A percentile compares a stretch with the other conserved stretches of the same genome.
Evolutionary conservation across 257 asterid species (phyloP).

Genomic region (Lavandula angustifolia): DNA sequence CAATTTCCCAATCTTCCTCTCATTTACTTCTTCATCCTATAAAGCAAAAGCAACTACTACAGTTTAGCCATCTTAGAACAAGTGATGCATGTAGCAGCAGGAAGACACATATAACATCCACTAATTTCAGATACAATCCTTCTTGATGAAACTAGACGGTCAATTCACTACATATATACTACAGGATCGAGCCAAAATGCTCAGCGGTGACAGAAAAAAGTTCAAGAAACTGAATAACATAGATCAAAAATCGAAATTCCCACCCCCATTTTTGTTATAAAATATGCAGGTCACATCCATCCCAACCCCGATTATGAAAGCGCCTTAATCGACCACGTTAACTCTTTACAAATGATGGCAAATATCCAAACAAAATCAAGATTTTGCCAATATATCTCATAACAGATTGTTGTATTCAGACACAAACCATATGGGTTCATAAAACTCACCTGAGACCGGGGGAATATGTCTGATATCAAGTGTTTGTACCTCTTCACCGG

Average conservation of each 20-base stretch:
- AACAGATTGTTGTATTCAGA: not conserved
- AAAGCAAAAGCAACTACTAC: slow-evolving; percentile 28
- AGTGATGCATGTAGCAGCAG: slow-evolving; percentile 10
- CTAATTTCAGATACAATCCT: slow-evolving; percentile 12
- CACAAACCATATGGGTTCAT: slow-evolving; percentile 13
- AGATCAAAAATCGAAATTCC: not conserved
- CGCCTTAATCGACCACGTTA: not conserved
- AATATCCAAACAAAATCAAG: not conserved
- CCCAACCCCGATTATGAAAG: slow-evolving; percentile 6
- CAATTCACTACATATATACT: not conserved
- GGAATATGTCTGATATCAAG: slow-evolving; percentile 87
- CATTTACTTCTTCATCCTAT: slow-evolving; percentile 92
- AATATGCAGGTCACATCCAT: slow-evolving; percentile 3
- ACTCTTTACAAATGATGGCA: slow-evolving; percentile 7
- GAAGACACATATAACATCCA: slow-evolving; percentile 21
- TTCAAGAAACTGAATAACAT: not conserved
- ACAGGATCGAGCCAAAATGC: not conserved
- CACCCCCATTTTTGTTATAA: not conserved
- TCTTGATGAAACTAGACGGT: slow-evolving; percentile 7
- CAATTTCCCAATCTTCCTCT: slow-evolving; percentile 86
- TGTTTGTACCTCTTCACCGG: slow-evolving; percentile 99
- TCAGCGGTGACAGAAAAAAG: slow-evolving; percentile 1
- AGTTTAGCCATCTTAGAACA: slow-evolving; percentile 8
- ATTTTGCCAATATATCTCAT: not conserved
- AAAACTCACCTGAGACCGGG: slow-evolving; percentile 73